A percentile compares a stretch with the other conserved stretches of the same genome.
phyloP scores from a whole-genome alignment of 257 asterid species.

The Solanum tarapatanum region DNA sequence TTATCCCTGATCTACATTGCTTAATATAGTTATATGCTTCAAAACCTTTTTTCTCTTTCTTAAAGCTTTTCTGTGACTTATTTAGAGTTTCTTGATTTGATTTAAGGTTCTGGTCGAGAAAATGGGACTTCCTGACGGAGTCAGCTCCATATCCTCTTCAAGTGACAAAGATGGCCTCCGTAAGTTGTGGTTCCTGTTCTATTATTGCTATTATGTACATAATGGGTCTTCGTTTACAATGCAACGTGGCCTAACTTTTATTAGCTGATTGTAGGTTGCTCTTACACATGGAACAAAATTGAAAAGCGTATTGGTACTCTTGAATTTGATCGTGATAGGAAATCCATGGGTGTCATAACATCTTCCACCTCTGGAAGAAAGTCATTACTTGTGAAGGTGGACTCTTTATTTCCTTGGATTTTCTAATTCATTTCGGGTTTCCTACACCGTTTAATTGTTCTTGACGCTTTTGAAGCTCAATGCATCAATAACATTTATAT shows the following conservation, averaged over 20 bases:
- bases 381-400: conserved; percentile 78
- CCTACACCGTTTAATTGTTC: background rate
- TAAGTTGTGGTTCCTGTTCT: conserved; percentile 28
- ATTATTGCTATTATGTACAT: background rate
- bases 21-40: background rate
- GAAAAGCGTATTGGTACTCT: conserved; percentile 90
- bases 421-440: background rate
- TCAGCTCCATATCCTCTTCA: conserved; percentile 42
- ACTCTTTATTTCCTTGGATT: background rate
- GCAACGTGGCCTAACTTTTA: conserved; percentile 14
- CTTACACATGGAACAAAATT: conserved; percentile 54
- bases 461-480: background rate
- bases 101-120: conserved; percentile 91
- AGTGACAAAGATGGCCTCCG: conserved; percentile 44
- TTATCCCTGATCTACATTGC: background rate
- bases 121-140: conserved; percentile 78
- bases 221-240: background rate
- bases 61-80: background rate
- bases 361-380: conserved; percentile 50
- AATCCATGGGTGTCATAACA: conserved; percentile 96
- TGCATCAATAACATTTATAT: background rate
- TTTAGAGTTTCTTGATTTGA: conserved; percentile 2
- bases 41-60: background rate
- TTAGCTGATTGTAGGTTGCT: conserved; percentile 44
- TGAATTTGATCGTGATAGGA: conserved; percentile 95